Evolutionary conservation across 768 basidiomycete genomes (phyloP).

Genomic region (Lenzites betulinus): DNA sequence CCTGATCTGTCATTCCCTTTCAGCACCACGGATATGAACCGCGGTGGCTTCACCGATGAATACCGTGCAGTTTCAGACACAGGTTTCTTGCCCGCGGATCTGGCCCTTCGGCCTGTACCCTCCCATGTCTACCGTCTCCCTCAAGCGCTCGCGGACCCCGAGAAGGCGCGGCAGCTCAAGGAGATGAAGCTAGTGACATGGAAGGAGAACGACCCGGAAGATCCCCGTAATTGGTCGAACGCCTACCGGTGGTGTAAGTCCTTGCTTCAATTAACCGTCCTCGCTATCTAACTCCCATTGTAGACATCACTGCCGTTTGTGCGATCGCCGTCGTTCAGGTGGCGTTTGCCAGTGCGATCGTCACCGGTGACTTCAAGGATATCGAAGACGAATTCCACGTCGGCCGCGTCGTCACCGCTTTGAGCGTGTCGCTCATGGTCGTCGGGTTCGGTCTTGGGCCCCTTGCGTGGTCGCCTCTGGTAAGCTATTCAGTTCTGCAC

Average conservation of each 20-base stretch:
- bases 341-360: constrained; percentile 39
- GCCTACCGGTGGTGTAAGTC: constrained; percentile 38
- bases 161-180: constrained; percentile 36
- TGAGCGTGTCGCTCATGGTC: constrained; percentile 42
- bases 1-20: constrained; percentile 35
- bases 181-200: constrained; percentile 40
- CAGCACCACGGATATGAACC: constrained; percentile 30
- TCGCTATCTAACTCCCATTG: not conserved
- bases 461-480: constrained; percentile 33
- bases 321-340: constrained; percentile 38
- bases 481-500: constrained; percentile 14
- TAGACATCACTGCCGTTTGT: constrained; percentile 35
- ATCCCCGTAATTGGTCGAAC: constrained; percentile 41
- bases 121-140: constrained; percentile 27
- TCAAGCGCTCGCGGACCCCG: constrained; percentile 32
- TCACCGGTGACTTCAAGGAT: constrained; percentile 41
- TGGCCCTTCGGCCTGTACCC: constrained; percentile 33
- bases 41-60: constrained; percentile 37
- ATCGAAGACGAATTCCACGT: constrained; percentile 36
- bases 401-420: constrained; percentile 35
- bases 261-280: not conserved
- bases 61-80: constrained; percentile 34
- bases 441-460: constrained; percentile 38
- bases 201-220: constrained; percentile 40
- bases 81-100: constrained; percentile 32